phyloP scores from a whole-genome alignment of 345 rosid species.

The Excoecaria agallocha region DNA sequence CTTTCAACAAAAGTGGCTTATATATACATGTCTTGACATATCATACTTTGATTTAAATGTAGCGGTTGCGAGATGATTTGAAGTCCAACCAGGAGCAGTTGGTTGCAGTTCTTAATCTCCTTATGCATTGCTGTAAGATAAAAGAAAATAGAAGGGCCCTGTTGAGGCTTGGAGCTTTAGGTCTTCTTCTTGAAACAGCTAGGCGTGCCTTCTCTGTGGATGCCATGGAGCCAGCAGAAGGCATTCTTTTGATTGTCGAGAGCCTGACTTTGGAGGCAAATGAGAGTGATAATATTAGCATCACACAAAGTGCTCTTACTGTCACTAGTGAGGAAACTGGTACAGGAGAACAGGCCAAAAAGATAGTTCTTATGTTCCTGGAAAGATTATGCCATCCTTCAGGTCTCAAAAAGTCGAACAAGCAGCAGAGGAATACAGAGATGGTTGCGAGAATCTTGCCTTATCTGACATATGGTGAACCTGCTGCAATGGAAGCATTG shows the following conservation, averaged over 20 bases:
- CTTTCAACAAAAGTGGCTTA: background rate
- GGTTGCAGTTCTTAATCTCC: constrained; percentile 90
- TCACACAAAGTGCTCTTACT: constrained; percentile 70
- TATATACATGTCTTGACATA: background rate
- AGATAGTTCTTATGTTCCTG: constrained; percentile 92
- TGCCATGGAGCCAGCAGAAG: constrained; percentile 99
- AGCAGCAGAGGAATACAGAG: constrained; percentile 97
- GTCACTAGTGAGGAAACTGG: constrained; percentile 85
- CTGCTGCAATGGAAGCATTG: constrained; percentile 98
- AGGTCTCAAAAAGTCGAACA: constrained; percentile 85
- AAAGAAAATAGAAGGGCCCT: constrained; percentile 86
- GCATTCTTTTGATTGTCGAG: constrained; percentile 95
- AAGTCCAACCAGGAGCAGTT: constrained; percentile 91
- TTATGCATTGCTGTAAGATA: constrained; percentile 96
- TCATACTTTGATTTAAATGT: constrained; percentile 20
- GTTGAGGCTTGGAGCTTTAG: constrained; percentile 81
- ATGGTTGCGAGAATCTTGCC: constrained; percentile 99
- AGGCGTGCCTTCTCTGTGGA: constrained; percentile 95
- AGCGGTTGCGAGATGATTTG: constrained; percentile 81
- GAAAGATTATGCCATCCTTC: constrained; percentile 88
- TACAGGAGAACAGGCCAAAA: constrained; percentile 90
- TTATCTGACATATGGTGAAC: constrained; percentile 95
- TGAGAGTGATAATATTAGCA: constrained; percentile 79
- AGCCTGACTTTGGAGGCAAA: constrained; percentile 93
- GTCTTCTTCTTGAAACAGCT: constrained; percentile 95